Conservation (phyloP, 345 rosid species). For the Lenwebbia sp. region DNA sequence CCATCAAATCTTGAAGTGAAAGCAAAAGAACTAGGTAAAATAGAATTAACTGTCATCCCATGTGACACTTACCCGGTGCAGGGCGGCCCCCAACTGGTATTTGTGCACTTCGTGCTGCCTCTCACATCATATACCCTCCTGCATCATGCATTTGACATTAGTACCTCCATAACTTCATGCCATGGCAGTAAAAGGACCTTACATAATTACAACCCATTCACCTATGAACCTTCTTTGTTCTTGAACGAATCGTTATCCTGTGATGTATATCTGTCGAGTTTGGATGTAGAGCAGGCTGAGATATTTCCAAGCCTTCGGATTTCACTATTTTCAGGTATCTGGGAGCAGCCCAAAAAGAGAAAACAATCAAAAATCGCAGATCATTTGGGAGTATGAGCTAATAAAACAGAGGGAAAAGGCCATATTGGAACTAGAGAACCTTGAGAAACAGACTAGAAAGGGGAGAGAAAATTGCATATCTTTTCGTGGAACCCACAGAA, state of each 20-base stretch:
- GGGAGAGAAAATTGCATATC: neutral
- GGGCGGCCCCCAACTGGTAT: constrained; percentile 88
- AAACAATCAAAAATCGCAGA: neutral
- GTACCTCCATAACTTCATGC: neutral
- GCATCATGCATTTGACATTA: constrained; percentile 9
- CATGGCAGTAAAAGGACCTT: neutral
- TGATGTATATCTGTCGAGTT: constrained; percentile 95
- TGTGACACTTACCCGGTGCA: constrained; percentile 68
- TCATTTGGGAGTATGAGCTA: neutral
- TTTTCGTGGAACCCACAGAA: neutral
- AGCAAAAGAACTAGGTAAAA: neutral
- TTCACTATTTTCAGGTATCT: constrained; percentile 75
- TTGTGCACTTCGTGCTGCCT: constrained; percentile 83
- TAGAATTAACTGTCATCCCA: neutral
- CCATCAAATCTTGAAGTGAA: neutral
- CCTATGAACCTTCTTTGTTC: constrained; percentile 71
- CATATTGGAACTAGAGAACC: neutral
- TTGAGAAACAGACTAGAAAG: neutral
- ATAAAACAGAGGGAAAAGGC: neutral
- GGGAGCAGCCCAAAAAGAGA: neutral
- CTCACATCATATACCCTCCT: constrained; percentile 80
- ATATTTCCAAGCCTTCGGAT: constrained; percentile 81
- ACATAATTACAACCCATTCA: constrained; percentile 1
- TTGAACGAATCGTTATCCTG: constrained; percentile 81
- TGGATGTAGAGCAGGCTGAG: constrained; percentile 95